Conservation (phyloP, 1,139 yeast species). For the Pichia cactophila region DNA sequence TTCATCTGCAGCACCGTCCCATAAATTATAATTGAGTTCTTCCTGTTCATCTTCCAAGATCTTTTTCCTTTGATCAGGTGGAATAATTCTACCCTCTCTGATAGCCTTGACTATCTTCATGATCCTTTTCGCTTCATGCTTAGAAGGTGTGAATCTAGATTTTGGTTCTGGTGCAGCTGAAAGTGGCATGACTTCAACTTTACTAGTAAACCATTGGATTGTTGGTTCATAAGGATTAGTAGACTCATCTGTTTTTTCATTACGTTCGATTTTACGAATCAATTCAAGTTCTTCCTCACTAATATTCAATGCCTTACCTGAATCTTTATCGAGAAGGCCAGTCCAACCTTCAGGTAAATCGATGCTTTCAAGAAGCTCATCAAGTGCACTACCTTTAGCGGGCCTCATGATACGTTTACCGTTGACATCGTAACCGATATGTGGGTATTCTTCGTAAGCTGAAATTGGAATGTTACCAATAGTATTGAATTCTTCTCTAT, state of each 20-base stretch:
- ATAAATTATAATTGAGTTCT: conserved; percentile 56
- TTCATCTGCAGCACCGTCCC: conserved; percentile 66
- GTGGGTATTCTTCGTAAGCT: conserved; percentile 96
- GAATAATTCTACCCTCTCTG: conserved; percentile 88
- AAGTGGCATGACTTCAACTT: conserved; percentile 84
- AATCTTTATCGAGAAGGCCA: conserved; percentile 82
- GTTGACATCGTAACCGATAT: conserved; percentile 92
- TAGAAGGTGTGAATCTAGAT: conserved; percentile 92
- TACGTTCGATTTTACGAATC: conserved; percentile 75
- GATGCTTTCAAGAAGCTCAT: conserved; percentile 76
- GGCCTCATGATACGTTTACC: conserved; percentile 99
- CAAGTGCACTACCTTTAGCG: conserved; percentile 92
- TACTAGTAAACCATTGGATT: conserved; percentile 89
- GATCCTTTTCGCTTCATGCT: conserved; percentile 90
- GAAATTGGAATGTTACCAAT: conserved; percentile 89
- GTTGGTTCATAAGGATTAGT: conserved; percentile 90
- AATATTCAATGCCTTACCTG: conserved; percentile 82
- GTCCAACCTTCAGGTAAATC: conserved; percentile 99
- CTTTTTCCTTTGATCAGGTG: conserved; percentile 49
- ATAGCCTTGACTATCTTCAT: conserved; percentile 96
- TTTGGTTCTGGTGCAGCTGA: conserved; percentile 95
- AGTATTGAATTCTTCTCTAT: conserved; percentile 75
- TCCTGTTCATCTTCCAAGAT: conserved; percentile 43
- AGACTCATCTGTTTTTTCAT: conserved; percentile 74
- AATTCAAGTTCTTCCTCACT: conserved; percentile 87